These are phyloP conservation scores for Gossypium lobatum DNA, from an alignment of 441 rosid species.

Conservation along the genomic window DNA sequence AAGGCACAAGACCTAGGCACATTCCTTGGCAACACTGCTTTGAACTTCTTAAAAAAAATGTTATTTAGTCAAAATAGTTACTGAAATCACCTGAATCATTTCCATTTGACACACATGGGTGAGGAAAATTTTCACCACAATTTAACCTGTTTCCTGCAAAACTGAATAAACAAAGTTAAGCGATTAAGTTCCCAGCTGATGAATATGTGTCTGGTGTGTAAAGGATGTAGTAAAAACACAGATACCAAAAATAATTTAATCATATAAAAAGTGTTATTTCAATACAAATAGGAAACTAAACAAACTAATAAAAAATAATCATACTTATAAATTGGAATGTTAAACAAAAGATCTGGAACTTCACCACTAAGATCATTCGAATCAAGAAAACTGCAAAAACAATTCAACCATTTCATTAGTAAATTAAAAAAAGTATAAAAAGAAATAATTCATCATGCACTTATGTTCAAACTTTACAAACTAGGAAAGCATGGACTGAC, in stretches of 20 bases:
- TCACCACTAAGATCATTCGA: constrained; percentile 66
- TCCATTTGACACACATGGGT: constrained; percentile 49
- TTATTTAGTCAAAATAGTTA: constrained; percentile 4
- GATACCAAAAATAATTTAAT: not conserved
- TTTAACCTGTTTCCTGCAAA: constrained; percentile 65
- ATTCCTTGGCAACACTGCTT: not conserved
- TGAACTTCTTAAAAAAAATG: not conserved
- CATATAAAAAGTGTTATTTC: not conserved
- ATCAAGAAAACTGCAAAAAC: constrained; percentile 62
- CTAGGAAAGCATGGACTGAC: not conserved
- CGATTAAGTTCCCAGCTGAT: constrained; percentile 15
- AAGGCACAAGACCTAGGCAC: not conserved
- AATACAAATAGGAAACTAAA: not conserved
- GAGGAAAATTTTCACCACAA: constrained; percentile 46
- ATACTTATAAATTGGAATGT: constrained; percentile 67
- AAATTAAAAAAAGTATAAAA: constrained; percentile 10
- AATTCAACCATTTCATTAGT: constrained; percentile 16
- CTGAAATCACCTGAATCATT: constrained; percentile 45
- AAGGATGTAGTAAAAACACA: constrained; percentile 1
- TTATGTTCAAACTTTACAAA: constrained; percentile 13
- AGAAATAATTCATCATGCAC: not conserved
- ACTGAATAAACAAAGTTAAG: constrained; percentile 37
- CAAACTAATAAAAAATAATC: constrained; percentile 15
- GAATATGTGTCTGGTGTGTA: not conserved
- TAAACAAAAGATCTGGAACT: constrained; percentile 65